Conservation (phyloP, 441 rosid genomes). For the Pelargonium australe region DNA sequence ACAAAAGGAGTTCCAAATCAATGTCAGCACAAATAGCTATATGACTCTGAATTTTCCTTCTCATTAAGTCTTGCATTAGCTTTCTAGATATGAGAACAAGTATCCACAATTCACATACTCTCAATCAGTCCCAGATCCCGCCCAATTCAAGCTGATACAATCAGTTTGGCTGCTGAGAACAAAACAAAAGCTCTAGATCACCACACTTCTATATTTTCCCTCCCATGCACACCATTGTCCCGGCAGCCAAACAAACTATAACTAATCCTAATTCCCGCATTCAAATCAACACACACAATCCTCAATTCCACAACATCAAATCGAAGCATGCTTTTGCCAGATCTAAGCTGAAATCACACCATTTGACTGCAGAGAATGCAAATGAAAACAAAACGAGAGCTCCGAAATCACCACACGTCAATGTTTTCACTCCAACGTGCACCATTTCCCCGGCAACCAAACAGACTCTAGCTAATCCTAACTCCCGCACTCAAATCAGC, state of each 20-base stretch:
- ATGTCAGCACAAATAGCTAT: neutral
- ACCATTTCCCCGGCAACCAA: constrained; percentile 8
- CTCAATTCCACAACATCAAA: constrained; percentile 23
- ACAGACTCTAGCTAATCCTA: constrained; percentile 11
- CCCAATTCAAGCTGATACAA: too few species aligned
- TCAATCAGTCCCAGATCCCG: too few species aligned
- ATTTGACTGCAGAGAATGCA: constrained; percentile 8
- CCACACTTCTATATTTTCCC: neutral
- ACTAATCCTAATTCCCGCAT: constrained; percentile 13
- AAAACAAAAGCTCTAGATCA: neutral
- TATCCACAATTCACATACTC: neutral
- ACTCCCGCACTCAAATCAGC: constrained; percentile 13
- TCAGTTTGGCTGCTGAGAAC: constrained; percentile 10
- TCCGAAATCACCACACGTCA: neutral
- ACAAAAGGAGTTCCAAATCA: neutral
- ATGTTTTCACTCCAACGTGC: neutral
- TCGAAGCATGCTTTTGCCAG: constrained; percentile 41
- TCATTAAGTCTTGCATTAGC: neutral
- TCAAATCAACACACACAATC: constrained; percentile 12
- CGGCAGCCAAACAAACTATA: constrained; percentile 13
- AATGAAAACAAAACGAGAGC: neutral
- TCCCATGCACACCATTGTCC: neutral
- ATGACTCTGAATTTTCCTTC: neutral
- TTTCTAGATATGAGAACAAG: neutral
- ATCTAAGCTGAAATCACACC: constrained; percentile 38